Evolutionary conservation across 305 asterid species (phyloP), one percentile per base, ranked within the genome.

Genomic region (Caryopteris hybrid): DNA sequence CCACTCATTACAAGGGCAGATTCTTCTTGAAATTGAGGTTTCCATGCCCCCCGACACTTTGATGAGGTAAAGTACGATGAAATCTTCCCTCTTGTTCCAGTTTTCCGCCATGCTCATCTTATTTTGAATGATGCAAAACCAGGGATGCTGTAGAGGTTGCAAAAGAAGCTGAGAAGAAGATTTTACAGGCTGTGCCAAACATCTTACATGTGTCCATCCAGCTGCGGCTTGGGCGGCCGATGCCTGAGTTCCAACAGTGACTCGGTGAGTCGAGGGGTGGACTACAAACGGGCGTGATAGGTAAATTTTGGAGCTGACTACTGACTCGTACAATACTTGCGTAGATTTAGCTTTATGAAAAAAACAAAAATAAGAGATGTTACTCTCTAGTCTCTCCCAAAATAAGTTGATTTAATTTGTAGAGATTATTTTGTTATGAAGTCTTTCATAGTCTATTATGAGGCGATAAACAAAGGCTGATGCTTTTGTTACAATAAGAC

Each of bases 21-120:
- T 84, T 52, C 76, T 84, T 66, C 96, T 94, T 50, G 90, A 87
- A 79, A 82, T 94, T 39, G 96, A 94, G 78, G 93, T 91, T 70
- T 78, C 96, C 43, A 91, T 94, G 99, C 89, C 96, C 10, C 80
- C 80, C 1, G 84, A 87, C 74, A 80, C 75, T 14, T 74, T 80
- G 36, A 77, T 89, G 66, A 82, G 98, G 99, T 91, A 77, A 45
- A 51, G 23, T 16, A 36, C 43, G 22, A 38, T 43, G 42, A 13
- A 14, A 25, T 38, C 36, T 12, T 23, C 6, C 45, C 47, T 7
- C 21, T 7, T 17, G 42, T 33, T 18, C 8, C 29, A 22, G 60
- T 47, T 68, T 48, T 54, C 17, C 31, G 46, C 53, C 29, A 3
- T 17, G 34, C 22, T 55, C 16, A 20, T 68, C 60, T 57, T 51